phyloP scores from a whole-genome alignment of 2,329 filamentous ascomycete genomes.

The Oidium heveae region DNA sequence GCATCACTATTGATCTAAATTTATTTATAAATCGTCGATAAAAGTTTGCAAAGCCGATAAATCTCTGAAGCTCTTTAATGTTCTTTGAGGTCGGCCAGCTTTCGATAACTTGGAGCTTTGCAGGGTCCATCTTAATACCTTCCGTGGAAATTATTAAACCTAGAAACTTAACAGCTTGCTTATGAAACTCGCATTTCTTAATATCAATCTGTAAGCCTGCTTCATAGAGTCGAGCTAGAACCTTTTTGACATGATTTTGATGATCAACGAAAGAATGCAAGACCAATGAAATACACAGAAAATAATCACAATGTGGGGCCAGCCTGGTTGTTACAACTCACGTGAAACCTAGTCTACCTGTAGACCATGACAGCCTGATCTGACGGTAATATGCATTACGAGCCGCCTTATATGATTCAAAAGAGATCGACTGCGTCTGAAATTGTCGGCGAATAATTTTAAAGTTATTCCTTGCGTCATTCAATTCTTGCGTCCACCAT shows the following conservation, averaged over 20 bases:
- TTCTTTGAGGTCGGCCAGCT: background rate
- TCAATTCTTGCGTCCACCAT: background rate
- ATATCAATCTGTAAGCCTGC: background rate
- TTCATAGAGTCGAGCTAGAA: background rate
- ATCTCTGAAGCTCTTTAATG: background rate
- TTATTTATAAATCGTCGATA: background rate
- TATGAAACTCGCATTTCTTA: background rate
- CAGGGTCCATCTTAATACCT: background rate
- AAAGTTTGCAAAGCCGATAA: background rate
- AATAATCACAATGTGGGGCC: no score
- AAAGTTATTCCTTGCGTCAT: background rate
- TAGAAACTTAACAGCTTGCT: background rate
- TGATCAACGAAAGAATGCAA: background rate
- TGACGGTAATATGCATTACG: background rate
- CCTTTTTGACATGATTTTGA: background rate
- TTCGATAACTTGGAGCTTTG: background rate
- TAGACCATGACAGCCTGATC: no score
- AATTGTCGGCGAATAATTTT: background rate
- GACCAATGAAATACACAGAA: no score
- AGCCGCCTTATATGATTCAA: background rate
- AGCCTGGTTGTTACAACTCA: no score
- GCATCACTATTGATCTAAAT: background rate
- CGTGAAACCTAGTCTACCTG: no score
- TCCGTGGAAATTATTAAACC: background rate
- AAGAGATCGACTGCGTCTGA: background rate